A percentile compares a stretch with the other conserved stretches of the same genome.
These are phyloP conservation scores for Neocallimastix lanati DNA, from an alignment of 192 early-diverging fungal species.

Conservation along the genomic window DNA sequence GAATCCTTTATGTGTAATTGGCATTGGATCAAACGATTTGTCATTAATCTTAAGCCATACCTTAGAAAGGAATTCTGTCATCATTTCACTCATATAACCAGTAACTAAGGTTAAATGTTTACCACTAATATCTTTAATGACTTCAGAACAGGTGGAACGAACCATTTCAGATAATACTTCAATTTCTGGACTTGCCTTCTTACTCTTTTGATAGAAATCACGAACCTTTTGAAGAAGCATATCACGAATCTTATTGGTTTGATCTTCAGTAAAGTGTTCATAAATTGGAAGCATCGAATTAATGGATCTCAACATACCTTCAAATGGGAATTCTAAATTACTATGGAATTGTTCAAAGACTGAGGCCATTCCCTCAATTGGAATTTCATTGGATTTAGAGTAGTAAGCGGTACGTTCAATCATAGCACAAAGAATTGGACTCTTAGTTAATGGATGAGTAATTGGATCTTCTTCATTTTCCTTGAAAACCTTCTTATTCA, in stretches of 20 bases:
- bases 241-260: not conserved
- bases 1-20: not conserved
- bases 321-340: not conserved
- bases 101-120: not conserved
- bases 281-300: not conserved
- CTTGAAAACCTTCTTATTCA: not conserved
- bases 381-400: not conserved
- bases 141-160: not conserved
- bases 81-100: not conserved
- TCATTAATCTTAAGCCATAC: not conserved
- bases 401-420: not conserved
- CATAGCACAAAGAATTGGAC: not conserved
- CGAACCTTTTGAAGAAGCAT: not conserved
- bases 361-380: not conserved
- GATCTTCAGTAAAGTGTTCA: not conserved
- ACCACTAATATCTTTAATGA: not conserved
- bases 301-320: not conserved
- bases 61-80: not conserved
- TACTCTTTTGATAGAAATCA: not conserved
- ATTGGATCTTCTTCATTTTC: not conserved
- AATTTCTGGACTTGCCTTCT: not conserved
- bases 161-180: not conserved
- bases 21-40: not conserved
- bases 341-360: not conserved
- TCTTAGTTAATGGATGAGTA: not conserved